Percentiles rank a stretch among this genome's conserved stretches.
These are phyloP conservation scores for Fusarium buxicola DNA, from an alignment of 2,329 filamentous ascomycete species.

Conservation along the genomic window DNA sequence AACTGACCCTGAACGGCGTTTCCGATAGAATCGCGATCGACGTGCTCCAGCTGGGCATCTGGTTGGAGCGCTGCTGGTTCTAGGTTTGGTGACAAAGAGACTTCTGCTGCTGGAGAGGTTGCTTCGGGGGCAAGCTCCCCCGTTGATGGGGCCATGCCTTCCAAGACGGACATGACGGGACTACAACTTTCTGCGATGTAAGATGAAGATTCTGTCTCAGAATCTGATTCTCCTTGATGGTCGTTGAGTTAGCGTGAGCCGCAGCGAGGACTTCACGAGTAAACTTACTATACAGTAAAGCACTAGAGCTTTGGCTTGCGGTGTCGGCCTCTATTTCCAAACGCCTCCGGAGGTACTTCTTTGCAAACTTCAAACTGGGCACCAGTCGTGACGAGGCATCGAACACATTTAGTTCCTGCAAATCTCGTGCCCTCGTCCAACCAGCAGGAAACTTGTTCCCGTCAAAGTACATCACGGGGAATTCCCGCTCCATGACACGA, in stretches of 20 bases:
- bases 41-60: background rate
- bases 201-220: background rate
- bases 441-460: constrained; percentile 1
- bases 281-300: constrained; percentile 5
- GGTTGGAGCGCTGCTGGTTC: background rate
- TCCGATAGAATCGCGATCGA: background rate
- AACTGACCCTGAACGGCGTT: background rate
- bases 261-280: background rate
- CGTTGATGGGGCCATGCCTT: background rate
- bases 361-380: constrained; percentile 8
- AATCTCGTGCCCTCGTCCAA: constrained; percentile 4
- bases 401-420: constrained; percentile 4
- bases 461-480: constrained; percentile 12
- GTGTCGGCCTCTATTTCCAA: background rate
- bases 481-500: background rate
- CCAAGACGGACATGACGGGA: background rate
- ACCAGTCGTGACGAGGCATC: constrained; percentile 5
- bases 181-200: background rate
- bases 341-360: constrained; percentile 5
- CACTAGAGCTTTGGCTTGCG: background rate
- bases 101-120: background rate
- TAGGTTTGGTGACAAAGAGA: constrained; percentile 1
- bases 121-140: background rate
- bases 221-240: background rate
- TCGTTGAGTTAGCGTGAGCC: constrained; percentile 2